Conservation (phyloP, 139 green algal species). For the Chlamydomonas urium region DNA sequence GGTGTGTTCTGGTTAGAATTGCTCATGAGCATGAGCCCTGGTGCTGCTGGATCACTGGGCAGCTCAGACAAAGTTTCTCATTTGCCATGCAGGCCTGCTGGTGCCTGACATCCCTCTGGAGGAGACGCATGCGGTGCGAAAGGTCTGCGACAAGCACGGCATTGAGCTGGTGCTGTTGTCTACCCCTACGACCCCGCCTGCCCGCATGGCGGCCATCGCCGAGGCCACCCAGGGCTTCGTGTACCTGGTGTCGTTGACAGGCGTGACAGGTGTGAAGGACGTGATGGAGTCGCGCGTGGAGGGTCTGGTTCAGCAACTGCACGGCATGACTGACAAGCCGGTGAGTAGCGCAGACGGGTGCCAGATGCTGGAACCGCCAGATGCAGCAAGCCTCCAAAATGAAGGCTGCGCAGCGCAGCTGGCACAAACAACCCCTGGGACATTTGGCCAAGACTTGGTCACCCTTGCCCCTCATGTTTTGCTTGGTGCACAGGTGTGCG, state of each 20-base stretch:
- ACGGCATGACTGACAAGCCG: slow-evolving; percentile 74
- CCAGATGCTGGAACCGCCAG: no score
- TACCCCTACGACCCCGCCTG: slow-evolving; percentile 85
- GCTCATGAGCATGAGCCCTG: no score
- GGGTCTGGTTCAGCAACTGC: slow-evolving; percentile 71
- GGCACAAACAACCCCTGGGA: no score
- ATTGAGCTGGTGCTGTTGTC: slow-evolving; percentile 87
- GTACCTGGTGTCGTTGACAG: slow-evolving; percentile 95
- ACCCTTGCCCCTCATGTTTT: no score
- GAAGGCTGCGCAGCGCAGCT: no score
- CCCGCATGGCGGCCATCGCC: slow-evolving; percentile 64
- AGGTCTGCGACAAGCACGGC: slow-evolving; percentile 45
- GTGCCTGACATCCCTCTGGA: slow-evolving; percentile 97
- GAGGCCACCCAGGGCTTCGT: slow-evolving; percentile 88
- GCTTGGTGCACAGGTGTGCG: slow-evolving; percentile 75
- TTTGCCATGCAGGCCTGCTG: slow-evolving; percentile 84
- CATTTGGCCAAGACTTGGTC: no score
- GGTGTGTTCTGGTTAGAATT: no score
- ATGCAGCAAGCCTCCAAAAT: no score
- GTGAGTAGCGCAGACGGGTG: slow-evolving; percentile 30
- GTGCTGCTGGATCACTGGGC: no score
- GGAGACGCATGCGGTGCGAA: slow-evolving; percentile 80
- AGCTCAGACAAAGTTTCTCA: no score
- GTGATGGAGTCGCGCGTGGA: slow-evolving; percentile 72
- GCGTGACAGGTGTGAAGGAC: slow-evolving; percentile 80